phyloP scores from a whole-genome alignment of 176 grass and related monocot genomes.

The Aegilops speltoides region DNA sequence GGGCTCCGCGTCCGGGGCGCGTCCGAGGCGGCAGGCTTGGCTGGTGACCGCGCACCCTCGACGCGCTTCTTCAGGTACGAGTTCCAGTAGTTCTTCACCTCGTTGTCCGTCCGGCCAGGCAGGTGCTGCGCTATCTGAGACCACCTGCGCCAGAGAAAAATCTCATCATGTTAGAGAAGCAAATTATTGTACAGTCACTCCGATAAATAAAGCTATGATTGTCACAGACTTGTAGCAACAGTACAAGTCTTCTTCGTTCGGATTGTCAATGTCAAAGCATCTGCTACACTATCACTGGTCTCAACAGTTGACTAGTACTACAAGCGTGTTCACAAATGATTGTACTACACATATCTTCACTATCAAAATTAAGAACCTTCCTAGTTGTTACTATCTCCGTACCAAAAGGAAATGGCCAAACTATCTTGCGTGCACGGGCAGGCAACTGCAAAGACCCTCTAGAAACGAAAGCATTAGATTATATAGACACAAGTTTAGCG shows the following conservation, averaged over 20 bases:
- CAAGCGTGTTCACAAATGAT: slow-evolving; percentile 9
- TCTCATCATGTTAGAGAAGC: neutral
- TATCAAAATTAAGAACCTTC: neutral
- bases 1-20: neutral
- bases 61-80: slow-evolving; percentile 91
- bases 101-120: slow-evolving; percentile 85
- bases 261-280: slow-evolving; percentile 14
- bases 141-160: slow-evolving; percentile 49
- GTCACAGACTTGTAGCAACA: neutral
- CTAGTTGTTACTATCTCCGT: neutral
- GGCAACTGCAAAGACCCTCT: slow-evolving; percentile 1
- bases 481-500: neutral
- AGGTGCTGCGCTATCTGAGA: slow-evolving; percentile 79
- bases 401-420: neutral
- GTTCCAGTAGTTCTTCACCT: slow-evolving; percentile 98
- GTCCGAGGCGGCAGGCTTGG: slow-evolving; percentile 26
- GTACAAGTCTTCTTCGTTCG: neutral
- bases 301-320: slow-evolving; percentile 11
- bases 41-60: slow-evolving; percentile 18
- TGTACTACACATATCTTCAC: neutral
- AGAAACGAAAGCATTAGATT: neutral
- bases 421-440: slow-evolving; percentile 25
- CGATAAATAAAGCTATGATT: slow-evolving; percentile 7
- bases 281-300: neutral
- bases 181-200: neutral